Conservation (phyloP, 495 filamentous ascomycete genomes). For the Annulohypoxylon moriforme region DNA sequence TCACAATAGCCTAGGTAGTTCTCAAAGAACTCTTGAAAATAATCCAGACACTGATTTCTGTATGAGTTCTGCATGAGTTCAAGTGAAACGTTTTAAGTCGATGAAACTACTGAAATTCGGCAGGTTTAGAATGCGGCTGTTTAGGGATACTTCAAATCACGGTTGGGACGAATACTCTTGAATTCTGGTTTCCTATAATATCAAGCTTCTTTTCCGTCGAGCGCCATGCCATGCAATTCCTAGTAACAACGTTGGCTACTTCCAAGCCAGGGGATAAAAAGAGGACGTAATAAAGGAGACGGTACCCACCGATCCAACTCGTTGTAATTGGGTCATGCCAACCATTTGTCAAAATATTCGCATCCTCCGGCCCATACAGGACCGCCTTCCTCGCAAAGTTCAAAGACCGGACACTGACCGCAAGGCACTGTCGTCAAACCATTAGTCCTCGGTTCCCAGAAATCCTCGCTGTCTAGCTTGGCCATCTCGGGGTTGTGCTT, state of each 20-base stretch:
- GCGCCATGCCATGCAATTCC: slow-evolving; percentile 44
- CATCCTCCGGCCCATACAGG: slow-evolving; percentile 90
- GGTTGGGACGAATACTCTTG: neutral
- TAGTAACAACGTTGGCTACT: neutral
- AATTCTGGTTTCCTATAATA: neutral
- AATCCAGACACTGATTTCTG: too few species aligned
- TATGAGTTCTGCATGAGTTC: too few species aligned
- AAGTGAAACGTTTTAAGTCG: too few species aligned
- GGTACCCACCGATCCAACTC: too few species aligned
- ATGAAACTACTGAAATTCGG: too few species aligned
- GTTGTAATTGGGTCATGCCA: slow-evolving; percentile 52
- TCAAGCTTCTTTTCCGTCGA: slow-evolving; percentile 6
- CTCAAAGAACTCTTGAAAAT: too few species aligned
- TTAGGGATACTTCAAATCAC: neutral
- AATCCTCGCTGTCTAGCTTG: slow-evolving; percentile 55
- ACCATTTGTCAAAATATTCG: slow-evolving; percentile 89
- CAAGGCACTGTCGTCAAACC: slow-evolving; percentile 91
- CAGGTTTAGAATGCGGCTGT: too few species aligned
- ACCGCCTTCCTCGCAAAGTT: slow-evolving; percentile 86
- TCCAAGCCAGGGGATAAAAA: neutral
- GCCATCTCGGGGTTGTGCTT: slow-evolving; percentile 52
- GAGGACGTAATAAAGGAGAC: neutral
- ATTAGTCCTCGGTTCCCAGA: slow-evolving; percentile 57
- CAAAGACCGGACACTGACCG: slow-evolving; percentile 93
- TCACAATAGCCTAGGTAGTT: too few species aligned